phyloP scores from a whole-genome alignment of 2,329 filamentous ascomycete species.

The Penicillium sp. region DNA sequence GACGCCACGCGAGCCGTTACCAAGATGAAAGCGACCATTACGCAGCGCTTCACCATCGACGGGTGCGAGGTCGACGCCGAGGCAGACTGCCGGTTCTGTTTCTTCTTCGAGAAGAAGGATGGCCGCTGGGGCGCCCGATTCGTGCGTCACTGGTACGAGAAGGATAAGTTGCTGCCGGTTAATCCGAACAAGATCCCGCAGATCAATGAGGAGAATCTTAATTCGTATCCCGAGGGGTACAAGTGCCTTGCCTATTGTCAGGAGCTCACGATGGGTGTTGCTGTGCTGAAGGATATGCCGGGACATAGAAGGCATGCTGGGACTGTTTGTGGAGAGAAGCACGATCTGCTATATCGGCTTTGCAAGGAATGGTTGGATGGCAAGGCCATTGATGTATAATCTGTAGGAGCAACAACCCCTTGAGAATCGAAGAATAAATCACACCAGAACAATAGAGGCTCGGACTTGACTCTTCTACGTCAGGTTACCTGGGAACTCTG shows the following conservation, averaged over 20 bases:
- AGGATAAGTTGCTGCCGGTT: conserved; percentile 53
- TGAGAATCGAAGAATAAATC: no score
- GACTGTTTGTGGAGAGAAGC: conserved; percentile 43
- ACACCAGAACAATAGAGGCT: no score
- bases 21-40: conserved; percentile 56
- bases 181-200: conserved; percentile 46
- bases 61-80: conserved; percentile 50
- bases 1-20: conserved; percentile 47
- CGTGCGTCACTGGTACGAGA: conserved; percentile 55
- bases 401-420: no score
- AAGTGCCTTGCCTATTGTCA: conserved; percentile 48
- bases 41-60: conserved; percentile 50
- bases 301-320: conserved; percentile 43
- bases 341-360: conserved; percentile 49
- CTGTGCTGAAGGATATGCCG: conserved; percentile 49
- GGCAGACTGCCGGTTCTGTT: conserved; percentile 50
- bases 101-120: conserved; percentile 48
- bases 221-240: conserved; percentile 48
- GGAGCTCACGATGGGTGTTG: conserved; percentile 49
- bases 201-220: conserved; percentile 44
- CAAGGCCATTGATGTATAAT: conserved; percentile 28
- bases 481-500: no score
- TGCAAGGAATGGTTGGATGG: conserved; percentile 50
- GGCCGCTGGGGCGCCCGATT: conserved; percentile 48
- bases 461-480: no score